Base-by-base conservation (phyloP, 148 eudicot genomes). In the Chenopodium suecicum region DNA sequence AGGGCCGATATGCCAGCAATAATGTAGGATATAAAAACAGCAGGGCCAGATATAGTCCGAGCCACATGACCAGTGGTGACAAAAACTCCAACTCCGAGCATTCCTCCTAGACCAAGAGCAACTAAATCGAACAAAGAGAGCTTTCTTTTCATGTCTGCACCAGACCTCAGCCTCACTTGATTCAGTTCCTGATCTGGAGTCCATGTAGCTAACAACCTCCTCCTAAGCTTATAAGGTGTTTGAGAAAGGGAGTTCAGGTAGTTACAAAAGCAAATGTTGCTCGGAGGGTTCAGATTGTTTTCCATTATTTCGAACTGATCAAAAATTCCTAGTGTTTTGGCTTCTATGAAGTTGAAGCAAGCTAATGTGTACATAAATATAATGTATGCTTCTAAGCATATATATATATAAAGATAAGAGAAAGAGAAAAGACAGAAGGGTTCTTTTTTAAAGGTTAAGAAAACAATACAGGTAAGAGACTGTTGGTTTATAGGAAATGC, bases 81-180 rank as follows among this genome's bases (percentile, higher is more conserved):
- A 79, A 93, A 93, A 47, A 93, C 95, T 52, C 97, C 95, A 74
- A 86, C 97, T 9, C 97, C 97, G 31, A 93, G 92, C 97, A 93
- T 93, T 78, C 97, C 97, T 22, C 97, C 95, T 8, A 90, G 78
- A 29, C 97, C 95, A 75, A 93, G 90, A 76, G 93, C 90, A 4
- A 90, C 84, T 83, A 93, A 85, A 70, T 93, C 95, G 50, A 87
- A 90, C 91, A 94, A 91, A 66, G 60, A 48, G 70, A 91, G 92
- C 81, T 86, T 89, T 72, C 97, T 86, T 77, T 90, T 90, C 97
- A 93, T 93, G 88, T 91, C 92, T 52, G 94, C 91, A 82, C 97
- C 97, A 11, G 97, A 93, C 90, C 95, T 86, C 73, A 88, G 88
- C 85, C 97, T 87, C 74, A 90, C 88, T 88, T 88, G 89, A 84